A percentile compares a stretch with the other conserved stretches of the same genome.
phyloP scores from a whole-genome alignment of 2,329 filamentous ascomycete species.

The Reticulascus tulasneorum region DNA sequence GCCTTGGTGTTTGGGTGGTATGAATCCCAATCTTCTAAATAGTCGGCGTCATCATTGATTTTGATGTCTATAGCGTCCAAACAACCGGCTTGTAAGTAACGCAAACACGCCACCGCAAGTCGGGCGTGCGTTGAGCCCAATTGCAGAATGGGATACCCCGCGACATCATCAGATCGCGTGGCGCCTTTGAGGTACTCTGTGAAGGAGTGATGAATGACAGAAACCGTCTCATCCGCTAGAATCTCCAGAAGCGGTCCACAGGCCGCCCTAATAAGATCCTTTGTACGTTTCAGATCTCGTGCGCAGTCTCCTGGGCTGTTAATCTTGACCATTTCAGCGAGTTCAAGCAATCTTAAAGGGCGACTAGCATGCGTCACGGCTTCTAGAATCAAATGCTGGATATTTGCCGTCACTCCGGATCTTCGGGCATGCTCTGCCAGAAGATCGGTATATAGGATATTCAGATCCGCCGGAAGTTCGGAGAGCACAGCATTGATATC shows the following conservation, averaged over 20 bases:
- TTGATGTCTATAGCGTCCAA: slow-evolving; percentile 1
- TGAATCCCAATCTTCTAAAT: not conserved
- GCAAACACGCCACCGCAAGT: slow-evolving; percentile 16
- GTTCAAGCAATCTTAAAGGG: slow-evolving; percentile 37
- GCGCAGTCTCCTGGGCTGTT: slow-evolving; percentile 2
- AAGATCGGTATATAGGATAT: slow-evolving; percentile 36
- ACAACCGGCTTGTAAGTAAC: slow-evolving; percentile 17
- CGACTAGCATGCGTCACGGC: slow-evolving; percentile 36
- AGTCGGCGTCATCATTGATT: not conserved
- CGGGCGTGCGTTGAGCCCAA: slow-evolving; percentile 16
- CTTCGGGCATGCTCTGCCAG: slow-evolving; percentile 30
- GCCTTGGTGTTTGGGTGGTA: not conserved
- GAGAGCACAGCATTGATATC: slow-evolving; percentile 21
- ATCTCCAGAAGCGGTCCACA: slow-evolving; percentile 42
- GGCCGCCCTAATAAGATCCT: slow-evolving; percentile 30
- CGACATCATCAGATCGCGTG: slow-evolving; percentile 7
- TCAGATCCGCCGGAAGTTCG: slow-evolving; percentile 29
- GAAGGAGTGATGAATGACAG: slow-evolving; percentile 44
- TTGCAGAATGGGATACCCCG: slow-evolving; percentile 16
- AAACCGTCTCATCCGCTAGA: slow-evolving; percentile 37
- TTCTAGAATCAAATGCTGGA: slow-evolving; percentile 35
- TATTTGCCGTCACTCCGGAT: slow-evolving; percentile 23
- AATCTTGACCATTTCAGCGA: slow-evolving; percentile 27
- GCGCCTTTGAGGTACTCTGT: slow-evolving; percentile 37
- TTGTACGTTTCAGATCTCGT: slow-evolving; percentile 23